Percentiles rank a stretch among this genome's conserved stretches.
phyloP scores from a whole-genome alignment of 2,329 filamentous ascomycete species.

The Xylariaceae sp. region DNA sequence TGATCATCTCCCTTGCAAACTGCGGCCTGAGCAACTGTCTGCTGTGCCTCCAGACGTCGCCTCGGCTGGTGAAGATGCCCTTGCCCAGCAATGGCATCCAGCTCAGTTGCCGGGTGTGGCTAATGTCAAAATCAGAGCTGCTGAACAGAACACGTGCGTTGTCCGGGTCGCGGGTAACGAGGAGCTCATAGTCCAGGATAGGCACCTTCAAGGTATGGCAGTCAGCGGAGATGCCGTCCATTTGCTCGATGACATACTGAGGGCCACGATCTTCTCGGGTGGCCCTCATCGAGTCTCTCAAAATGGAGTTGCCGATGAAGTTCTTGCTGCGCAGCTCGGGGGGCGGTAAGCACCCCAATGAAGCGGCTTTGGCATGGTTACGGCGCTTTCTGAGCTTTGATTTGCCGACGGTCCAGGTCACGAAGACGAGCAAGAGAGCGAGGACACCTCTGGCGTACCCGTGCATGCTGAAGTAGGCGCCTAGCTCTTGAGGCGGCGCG shows the following conservation, averaged over 20 bases:
- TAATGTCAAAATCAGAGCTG: slow-evolving; percentile 30
- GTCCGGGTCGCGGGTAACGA: slow-evolving; percentile 31
- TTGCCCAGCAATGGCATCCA: slow-evolving; percentile 41
- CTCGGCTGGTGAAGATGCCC: slow-evolving; percentile 34
- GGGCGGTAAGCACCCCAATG: slow-evolving; percentile 26
- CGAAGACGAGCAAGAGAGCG: slow-evolving; percentile 10
- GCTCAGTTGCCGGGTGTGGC: slow-evolving; percentile 26
- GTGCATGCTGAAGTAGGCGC: too few relatives aligned
- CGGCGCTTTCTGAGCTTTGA: slow-evolving; percentile 20
- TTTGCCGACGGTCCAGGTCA: slow-evolving; percentile 20
- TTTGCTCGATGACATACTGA: slow-evolving; percentile 28
- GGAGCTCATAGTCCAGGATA: slow-evolving; percentile 33
- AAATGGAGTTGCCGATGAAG: slow-evolving; percentile 25
- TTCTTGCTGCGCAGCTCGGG: slow-evolving; percentile 27
- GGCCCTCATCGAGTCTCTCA: slow-evolving; percentile 28
- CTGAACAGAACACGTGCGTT: slow-evolving; percentile 29
- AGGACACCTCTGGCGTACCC: slow-evolving; percentile 7
- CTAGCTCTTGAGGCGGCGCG: too few relatives aligned
- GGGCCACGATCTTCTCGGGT: slow-evolving; percentile 30
- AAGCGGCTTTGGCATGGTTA: slow-evolving; percentile 22
- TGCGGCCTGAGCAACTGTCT: slow-evolving; percentile 35
- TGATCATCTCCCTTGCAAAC: slow-evolving; percentile 38
- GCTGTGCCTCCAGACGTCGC: slow-evolving; percentile 33
- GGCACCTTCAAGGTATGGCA: slow-evolving; percentile 31
- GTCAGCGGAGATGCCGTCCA: slow-evolving; percentile 23